Percentiles rank a stretch among this genome's conserved stretches.
Evolutionary conservation across 2,329 filamentous ascomycete species (phyloP).

Genomic region (Phyllosticta citribraziliensis): DNA sequence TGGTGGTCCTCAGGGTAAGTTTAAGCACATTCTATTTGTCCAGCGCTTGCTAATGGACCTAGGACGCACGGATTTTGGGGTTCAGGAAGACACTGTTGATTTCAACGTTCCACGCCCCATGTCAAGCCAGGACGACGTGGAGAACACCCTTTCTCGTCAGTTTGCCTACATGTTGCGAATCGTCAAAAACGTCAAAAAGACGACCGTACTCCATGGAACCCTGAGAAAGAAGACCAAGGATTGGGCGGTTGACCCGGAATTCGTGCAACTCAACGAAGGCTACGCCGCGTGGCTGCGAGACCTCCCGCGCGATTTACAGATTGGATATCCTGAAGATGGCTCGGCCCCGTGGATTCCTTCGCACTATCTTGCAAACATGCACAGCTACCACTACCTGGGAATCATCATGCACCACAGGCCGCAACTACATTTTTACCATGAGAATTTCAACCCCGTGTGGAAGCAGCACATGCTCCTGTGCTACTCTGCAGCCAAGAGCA

Average conservation of each 20-base stretch:
- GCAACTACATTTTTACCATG: conserved; percentile 64
- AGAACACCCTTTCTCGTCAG: conserved; percentile 70
- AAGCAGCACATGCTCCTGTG: conserved; percentile 81
- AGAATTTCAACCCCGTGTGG: conserved; percentile 71
- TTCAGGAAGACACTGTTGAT: conserved; percentile 67
- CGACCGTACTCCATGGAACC: conserved; percentile 64
- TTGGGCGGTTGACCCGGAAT: conserved; percentile 78
- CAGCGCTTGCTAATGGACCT: conserved; percentile 7
- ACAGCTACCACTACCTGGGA: conserved; percentile 78
- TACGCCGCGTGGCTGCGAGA: conserved; percentile 67
- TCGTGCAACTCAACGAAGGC: conserved; percentile 68
- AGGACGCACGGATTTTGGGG: conserved; percentile 67
- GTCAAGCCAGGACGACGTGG: conserved; percentile 60
- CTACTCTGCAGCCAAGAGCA: conserved; percentile 70
- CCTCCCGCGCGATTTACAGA: conserved; percentile 66
- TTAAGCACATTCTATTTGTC: neutral
- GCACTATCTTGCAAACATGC: conserved; percentile 80
- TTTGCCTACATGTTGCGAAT: conserved; percentile 73
- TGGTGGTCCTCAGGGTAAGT: conserved; percentile 77
- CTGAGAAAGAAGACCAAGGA: conserved; percentile 68
- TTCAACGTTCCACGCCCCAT: conserved; percentile 55
- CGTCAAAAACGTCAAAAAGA: conserved; percentile 66
- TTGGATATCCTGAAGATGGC: conserved; percentile 68
- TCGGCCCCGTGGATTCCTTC: conserved; percentile 76
- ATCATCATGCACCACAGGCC: conserved; percentile 82